These are phyloP conservation scores for Metarhizium sp. DNA, from an alignment of 2,329 filamentous ascomycete genomes.

Conservation along the genomic window DNA sequence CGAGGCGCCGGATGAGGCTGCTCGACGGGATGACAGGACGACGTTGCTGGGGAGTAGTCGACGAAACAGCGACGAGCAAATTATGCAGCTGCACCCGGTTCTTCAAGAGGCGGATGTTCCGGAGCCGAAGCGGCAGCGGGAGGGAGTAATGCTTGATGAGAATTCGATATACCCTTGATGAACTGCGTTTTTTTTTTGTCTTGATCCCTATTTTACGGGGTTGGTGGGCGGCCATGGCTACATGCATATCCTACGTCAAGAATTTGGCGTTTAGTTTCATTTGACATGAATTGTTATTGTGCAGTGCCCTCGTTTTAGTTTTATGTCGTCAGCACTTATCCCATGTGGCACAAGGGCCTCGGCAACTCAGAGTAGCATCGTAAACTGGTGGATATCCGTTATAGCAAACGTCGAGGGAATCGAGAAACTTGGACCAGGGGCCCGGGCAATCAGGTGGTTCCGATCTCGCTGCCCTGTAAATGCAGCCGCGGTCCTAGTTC, in stretches of 20 bases:
- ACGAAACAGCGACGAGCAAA: slow-evolving; percentile 12
- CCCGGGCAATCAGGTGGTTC: too few relatives aligned
- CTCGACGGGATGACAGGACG: slow-evolving; percentile 1
- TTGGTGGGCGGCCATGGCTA: not conserved
- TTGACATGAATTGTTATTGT: too few relatives aligned
- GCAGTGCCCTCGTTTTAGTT: too few relatives aligned
- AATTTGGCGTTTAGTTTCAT: too few relatives aligned
- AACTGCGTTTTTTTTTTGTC: not conserved
- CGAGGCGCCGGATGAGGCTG: slow-evolving; percentile 6
- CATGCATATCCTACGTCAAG: not conserved
- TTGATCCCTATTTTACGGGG: not conserved
- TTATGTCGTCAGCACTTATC: too few relatives aligned
- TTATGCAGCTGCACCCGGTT: not conserved
- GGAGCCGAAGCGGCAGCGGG: slow-evolving; percentile 17
- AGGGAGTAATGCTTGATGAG: not conserved
- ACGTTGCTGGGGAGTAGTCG: slow-evolving; percentile 11
- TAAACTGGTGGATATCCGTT: too few relatives aligned
- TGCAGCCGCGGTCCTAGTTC: too few relatives aligned
- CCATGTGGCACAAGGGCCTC: too few relatives aligned
- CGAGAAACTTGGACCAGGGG: too few relatives aligned
- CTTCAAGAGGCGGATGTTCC: slow-evolving; percentile 18
- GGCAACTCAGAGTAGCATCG: too few relatives aligned
- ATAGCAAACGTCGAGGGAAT: too few relatives aligned
- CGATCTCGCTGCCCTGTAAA: too few relatives aligned
- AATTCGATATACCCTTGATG: not conserved